Percentiles rank a stretch among this genome's conserved stretches.
Conservation (phyloP, 768 basidiomycete species). For the Podaxis pistillaris region DNA sequence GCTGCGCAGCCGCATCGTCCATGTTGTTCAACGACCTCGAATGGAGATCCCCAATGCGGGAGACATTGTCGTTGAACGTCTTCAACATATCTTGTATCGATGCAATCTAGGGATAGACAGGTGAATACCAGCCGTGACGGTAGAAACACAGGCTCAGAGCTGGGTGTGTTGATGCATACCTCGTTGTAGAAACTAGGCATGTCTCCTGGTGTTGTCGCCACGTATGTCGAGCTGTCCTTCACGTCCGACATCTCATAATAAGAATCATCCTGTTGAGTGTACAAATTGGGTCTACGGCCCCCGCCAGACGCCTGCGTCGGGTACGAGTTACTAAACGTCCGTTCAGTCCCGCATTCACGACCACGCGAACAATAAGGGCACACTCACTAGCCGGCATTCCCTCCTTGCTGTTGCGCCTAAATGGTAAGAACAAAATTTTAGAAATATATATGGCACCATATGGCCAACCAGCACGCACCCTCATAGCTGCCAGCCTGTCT, state of each 20-base stretch:
- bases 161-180: slow-evolving; percentile 35
- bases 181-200: slow-evolving; percentile 77
- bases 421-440: slow-evolving; percentile 18
- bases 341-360: not conserved
- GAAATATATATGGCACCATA: slow-evolving; percentile 10
- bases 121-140: not conserved
- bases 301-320: slow-evolving; percentile 64
- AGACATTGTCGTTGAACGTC: slow-evolving; percentile 67
- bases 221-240: slow-evolving; percentile 53
- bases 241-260: slow-evolving; percentile 75
- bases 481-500: slow-evolving; percentile 88
- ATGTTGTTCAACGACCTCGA: slow-evolving; percentile 73
- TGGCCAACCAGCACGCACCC: slow-evolving; percentile 45
- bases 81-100: slow-evolving; percentile 70
- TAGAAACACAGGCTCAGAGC: not conserved
- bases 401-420: slow-evolving; percentile 71
- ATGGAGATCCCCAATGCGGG: slow-evolving; percentile 69
- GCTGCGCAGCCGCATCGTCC: slow-evolving; percentile 65
- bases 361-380: not conserved
- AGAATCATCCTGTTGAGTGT: slow-evolving; percentile 62
- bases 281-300: slow-evolving; percentile 56
- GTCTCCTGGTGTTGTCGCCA: slow-evolving; percentile 44
- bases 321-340: slow-evolving; percentile 49
- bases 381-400: slow-evolving; percentile 49
- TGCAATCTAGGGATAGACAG: slow-evolving; percentile 50